phyloP scores from a whole-genome alignment of 768 basidiomycete species.

The Leccinum arenicola region DNA sequence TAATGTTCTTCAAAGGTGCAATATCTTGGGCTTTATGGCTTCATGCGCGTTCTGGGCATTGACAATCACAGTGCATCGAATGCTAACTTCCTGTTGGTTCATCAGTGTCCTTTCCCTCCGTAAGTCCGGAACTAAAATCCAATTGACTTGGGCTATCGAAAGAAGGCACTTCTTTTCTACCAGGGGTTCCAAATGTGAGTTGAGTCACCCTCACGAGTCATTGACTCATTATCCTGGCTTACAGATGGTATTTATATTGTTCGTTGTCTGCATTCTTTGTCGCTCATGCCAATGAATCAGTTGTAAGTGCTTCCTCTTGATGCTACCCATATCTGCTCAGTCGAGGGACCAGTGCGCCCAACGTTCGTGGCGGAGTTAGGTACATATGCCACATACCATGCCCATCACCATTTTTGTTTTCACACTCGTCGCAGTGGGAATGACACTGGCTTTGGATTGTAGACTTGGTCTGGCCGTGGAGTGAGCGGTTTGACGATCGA shows the following conservation, averaged over 20 bases:
- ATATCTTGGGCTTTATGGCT: background rate
- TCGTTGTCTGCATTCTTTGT: background rate
- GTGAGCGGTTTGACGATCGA: background rate
- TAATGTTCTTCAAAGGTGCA: background rate
- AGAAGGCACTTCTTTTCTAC: constrained; percentile 13
- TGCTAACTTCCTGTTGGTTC: background rate
- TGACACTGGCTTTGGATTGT: background rate
- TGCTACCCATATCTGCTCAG: background rate
- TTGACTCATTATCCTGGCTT: background rate
- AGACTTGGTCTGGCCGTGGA: background rate
- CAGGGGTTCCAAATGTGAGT: constrained; percentile 8
- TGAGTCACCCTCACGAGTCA: no score
- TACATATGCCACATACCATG: no score
- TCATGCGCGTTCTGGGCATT: background rate
- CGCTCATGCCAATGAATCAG: background rate
- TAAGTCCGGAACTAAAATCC: background rate
- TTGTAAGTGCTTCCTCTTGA: background rate
- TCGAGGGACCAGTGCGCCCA: background rate
- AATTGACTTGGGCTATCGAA: background rate
- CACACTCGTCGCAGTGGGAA: background rate
- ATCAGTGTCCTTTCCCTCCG: background rate
- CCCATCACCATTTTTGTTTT: no score
- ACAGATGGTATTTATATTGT: background rate
- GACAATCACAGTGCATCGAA: background rate
- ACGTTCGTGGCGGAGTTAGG: background rate